These are phyloP conservation scores for Flaveria bidentis DNA, from an alignment of 129 eudicot genomes.

Conservation along the genomic window DNA sequence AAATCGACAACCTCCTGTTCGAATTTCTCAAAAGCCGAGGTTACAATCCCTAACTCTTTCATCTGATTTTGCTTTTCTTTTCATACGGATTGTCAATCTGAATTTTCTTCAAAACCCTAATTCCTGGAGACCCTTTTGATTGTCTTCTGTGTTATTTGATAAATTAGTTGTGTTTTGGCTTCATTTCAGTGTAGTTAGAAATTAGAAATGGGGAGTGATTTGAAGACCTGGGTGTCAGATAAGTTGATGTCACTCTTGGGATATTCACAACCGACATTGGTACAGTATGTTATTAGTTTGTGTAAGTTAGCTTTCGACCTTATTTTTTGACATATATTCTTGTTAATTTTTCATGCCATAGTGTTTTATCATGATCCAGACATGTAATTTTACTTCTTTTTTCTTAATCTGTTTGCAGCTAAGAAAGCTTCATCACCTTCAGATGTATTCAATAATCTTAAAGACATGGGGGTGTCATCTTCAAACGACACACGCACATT, in stretches of 20 bases:
- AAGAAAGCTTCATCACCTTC: constrained; percentile 78
- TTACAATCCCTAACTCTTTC: no score
- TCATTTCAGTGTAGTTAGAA: constrained; percentile 35
- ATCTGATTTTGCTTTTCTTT: no score
- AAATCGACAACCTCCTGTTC: no score
- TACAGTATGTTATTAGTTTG: constrained; percentile 72
- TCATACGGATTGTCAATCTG: no score
- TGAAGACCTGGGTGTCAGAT: constrained; percentile 92
- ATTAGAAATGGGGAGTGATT: constrained; percentile 65
- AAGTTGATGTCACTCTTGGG: constrained; percentile 78
- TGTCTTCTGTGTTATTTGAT: background rate
- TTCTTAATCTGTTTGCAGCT: constrained; percentile 49
- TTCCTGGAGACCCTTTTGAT: no score
- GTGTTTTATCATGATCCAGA: background rate
- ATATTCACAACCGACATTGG: constrained; percentile 77
- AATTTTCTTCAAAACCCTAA: no score
- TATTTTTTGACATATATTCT: background rate
- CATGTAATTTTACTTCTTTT: background rate
- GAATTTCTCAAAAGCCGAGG: no score
- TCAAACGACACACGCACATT: constrained; percentile 52
- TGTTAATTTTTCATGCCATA: background rate
- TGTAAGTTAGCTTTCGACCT: constrained; percentile 45
- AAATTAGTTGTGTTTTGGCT: background rate
- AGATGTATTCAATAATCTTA: constrained; percentile 54
- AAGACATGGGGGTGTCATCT: constrained; percentile 62